A percentile compares a stretch with the other conserved stretches of the same genome.
Conservation (phyloP, 192 early-diverging fungal genomes). For the Chytriomyces confervae region DNA sequence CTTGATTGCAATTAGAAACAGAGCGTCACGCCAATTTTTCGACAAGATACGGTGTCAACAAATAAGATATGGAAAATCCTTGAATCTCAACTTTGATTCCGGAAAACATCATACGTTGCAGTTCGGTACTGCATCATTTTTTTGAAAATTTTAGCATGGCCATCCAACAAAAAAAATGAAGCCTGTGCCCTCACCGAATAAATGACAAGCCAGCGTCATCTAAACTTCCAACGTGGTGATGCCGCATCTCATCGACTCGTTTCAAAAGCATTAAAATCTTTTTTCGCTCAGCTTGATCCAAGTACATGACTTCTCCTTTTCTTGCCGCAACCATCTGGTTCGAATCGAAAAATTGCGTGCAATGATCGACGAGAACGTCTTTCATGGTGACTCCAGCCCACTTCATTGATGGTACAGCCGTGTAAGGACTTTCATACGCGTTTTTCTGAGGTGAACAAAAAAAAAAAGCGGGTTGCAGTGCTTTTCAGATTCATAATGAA, state of each 20-base stretch:
- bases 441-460: not conserved
- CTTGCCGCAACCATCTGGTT: not conserved
- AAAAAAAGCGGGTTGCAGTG: not conserved
- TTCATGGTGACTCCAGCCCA: not conserved
- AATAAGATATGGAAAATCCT: constrained; percentile 7
- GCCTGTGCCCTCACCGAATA: constrained; percentile 19
- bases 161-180: constrained; percentile 13
- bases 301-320: constrained; percentile 33
- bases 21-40: constrained; percentile 6
- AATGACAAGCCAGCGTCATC: constrained; percentile 33
- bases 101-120: constrained; percentile 33
- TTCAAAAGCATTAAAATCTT: constrained; percentile 19
- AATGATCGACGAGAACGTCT: not conserved
- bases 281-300: constrained; percentile 29
- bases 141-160: not conserved
- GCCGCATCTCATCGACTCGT: constrained; percentile 23
- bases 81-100: constrained; percentile 43
- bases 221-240: constrained; percentile 14
- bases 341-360: not conserved
- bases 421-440: constrained; percentile 17
- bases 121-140: not conserved
- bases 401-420: constrained; percentile 4
- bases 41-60: constrained; percentile 17
- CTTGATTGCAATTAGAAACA: too few species aligned
- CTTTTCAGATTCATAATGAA: not conserved